phyloP scores from a whole-genome alignment of 768 basidiomycete species.

The Dioszegia aurantiaca region DNA sequence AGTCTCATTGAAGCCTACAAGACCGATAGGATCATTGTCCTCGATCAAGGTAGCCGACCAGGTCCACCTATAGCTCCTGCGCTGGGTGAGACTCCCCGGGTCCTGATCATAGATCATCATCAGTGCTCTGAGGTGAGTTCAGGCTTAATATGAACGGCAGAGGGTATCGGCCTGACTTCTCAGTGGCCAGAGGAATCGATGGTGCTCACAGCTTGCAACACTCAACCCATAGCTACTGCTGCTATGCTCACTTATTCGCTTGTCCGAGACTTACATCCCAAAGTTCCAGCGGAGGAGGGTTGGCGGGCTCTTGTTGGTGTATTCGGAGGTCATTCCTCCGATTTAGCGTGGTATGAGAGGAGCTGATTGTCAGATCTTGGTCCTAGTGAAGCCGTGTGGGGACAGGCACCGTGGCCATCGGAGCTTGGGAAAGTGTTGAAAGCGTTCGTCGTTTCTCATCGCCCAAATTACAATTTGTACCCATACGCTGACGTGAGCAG shows the following conservation, averaged over 20 bases:
- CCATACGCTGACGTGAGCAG: constrained; percentile 22
- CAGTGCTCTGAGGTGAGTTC: constrained; percentile 51
- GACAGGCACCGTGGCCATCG: constrained; percentile 45
- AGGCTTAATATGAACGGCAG: constrained; percentile 1
- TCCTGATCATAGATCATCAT: constrained; percentile 59
- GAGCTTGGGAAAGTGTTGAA: constrained; percentile 51
- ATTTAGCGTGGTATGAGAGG: too few species aligned
- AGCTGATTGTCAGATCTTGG: constrained; percentile 46
- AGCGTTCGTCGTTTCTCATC: constrained; percentile 17
- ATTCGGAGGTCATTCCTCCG: constrained; percentile 54
- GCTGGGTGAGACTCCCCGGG: constrained; percentile 13
- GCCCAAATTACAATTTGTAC: neutral
- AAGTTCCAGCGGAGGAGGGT: constrained; percentile 44
- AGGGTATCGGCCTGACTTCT: neutral
- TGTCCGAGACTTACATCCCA: constrained; percentile 52
- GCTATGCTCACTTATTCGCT: constrained; percentile 56
- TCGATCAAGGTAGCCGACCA: constrained; percentile 57
- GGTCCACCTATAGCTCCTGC: constrained; percentile 48
- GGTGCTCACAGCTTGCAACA: constrained; percentile 55
- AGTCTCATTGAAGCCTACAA: constrained; percentile 42
- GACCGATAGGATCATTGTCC: constrained; percentile 53
- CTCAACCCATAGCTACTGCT: constrained; percentile 56
- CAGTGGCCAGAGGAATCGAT: constrained; percentile 53
- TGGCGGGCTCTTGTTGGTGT: constrained; percentile 56
- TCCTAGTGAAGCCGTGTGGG: constrained; percentile 43